Percentiles rank a stretch among this genome's conserved stretches.
These are phyloP conservation scores for Neurospora sp. DNA, from an alignment of 495 filamentous ascomycete genomes.

Conservation along the genomic window DNA sequence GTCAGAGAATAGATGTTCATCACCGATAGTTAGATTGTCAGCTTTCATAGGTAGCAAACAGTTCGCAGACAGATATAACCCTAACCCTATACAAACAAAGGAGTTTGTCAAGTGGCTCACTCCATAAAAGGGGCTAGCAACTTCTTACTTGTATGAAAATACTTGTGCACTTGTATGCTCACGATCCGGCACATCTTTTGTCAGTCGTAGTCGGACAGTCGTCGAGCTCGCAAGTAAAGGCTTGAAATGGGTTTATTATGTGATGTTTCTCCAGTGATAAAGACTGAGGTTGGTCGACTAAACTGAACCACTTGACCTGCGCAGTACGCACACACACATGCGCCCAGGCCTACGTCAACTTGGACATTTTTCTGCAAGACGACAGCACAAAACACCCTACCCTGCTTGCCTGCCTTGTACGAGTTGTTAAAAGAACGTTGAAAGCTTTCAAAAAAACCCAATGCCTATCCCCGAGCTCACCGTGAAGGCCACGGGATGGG, in stretches of 20 bases:
- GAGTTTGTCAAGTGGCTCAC: background rate
- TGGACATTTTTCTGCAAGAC: background rate
- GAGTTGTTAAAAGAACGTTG: background rate
- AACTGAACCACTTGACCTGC: background rate
- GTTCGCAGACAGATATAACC: background rate
- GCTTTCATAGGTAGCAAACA: background rate
- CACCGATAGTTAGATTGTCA: background rate
- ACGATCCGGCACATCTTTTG: background rate
- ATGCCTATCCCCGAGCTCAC: background rate
- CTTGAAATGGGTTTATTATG: background rate
- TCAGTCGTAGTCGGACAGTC: background rate
- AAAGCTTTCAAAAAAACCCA: background rate
- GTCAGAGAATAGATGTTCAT: background rate
- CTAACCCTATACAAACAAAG: background rate
- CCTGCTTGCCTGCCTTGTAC: background rate
- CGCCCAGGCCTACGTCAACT: background rate
- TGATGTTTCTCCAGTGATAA: background rate
- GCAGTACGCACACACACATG: background rate
- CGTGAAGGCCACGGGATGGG: background rate
- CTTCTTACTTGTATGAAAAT: background rate
- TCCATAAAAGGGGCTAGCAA: background rate
- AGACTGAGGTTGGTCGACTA: background rate
- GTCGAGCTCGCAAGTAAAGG: background rate
- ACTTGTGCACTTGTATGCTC: background rate
- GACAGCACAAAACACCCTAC: background rate